A percentile compares a stretch with the other conserved stretches of the same genome.
Evolutionary conservation across 2,329 filamentous ascomycete genomes (phyloP).

Genomic region (Penicillium frequentans): DNA sequence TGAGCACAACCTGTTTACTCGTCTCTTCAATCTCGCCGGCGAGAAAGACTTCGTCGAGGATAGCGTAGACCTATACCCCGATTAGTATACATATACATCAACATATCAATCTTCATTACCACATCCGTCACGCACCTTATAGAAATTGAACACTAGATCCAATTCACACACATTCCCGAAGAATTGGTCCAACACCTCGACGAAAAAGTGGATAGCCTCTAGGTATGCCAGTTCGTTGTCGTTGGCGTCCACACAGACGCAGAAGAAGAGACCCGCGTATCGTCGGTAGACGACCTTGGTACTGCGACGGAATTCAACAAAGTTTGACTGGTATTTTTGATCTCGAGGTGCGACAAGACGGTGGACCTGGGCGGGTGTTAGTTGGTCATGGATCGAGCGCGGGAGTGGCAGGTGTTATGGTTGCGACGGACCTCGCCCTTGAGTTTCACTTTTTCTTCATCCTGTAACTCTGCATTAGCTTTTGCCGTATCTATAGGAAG

Average conservation of each 20-base stretch:
- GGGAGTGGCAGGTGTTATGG: not conserved
- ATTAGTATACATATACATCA: not conserved
- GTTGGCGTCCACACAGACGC: slow-evolving; percentile 97
- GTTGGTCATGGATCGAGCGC: not conserved
- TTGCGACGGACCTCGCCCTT: slow-evolving; percentile 80
- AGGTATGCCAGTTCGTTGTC: slow-evolving; percentile 97
- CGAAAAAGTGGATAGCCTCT: slow-evolving; percentile 98
- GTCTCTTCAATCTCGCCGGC: slow-evolving; percentile 99
- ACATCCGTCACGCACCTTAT: slow-evolving; percentile 54
- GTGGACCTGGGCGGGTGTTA: slow-evolving; percentile 65
- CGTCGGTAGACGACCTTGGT: slow-evolving; percentile 97
- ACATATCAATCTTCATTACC: slow-evolving; percentile 7
- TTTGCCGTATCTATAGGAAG: not conserved
- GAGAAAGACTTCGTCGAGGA: slow-evolving; percentile 95
- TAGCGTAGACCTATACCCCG: slow-evolving; percentile 76
- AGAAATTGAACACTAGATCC: slow-evolving; percentile 77
- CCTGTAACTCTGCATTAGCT: slow-evolving; percentile 47
- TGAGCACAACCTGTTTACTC: slow-evolving; percentile 95
- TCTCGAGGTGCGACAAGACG: slow-evolving; percentile 95
- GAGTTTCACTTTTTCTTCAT: slow-evolving; percentile 98
- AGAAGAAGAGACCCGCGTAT: slow-evolving; percentile 98
- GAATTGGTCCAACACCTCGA: slow-evolving; percentile 97
- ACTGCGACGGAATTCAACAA: slow-evolving; percentile 73
- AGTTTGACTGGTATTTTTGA: slow-evolving; percentile 99
- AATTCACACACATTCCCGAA: slow-evolving; percentile 99